phyloP scores from a whole-genome alignment of 345 rosid species.

The Linum trigynum region DNA sequence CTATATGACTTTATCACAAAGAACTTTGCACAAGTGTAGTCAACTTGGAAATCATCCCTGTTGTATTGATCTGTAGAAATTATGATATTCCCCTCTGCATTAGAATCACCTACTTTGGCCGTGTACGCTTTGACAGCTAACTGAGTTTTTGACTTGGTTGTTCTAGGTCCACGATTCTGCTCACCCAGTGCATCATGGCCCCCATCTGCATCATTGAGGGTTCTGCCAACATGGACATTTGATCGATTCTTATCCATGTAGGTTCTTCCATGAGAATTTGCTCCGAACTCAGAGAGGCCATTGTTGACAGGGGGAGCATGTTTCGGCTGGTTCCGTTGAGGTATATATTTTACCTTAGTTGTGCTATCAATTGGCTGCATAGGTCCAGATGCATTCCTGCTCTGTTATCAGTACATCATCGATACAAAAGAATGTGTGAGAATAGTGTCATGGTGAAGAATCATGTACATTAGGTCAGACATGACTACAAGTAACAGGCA shows the following conservation, averaged over 20 bases:
- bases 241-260: conserved; percentile 38
- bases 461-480: not conserved
- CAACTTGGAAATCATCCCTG: conserved; percentile 54
- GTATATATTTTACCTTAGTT: conserved; percentile 35
- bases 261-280: conserved; percentile 28
- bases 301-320: conserved; percentile 25
- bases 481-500: not conserved
- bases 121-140: conserved; percentile 54
- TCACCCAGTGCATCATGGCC: conserved; percentile 31
- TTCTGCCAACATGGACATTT: conserved; percentile 34
- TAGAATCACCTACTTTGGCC: conserved; percentile 42
- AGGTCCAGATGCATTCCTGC: conserved; percentile 41
- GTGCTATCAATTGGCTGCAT: conserved; percentile 31
- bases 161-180: conserved; percentile 63
- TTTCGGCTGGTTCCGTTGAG: conserved; percentile 38
- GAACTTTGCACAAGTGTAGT: conserved; percentile 56
- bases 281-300: conserved; percentile 37
- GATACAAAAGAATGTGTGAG: not conserved
- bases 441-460: not conserved
- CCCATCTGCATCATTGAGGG: conserved; percentile 13
- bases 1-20: conserved; percentile 93
- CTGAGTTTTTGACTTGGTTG: conserved; percentile 45
- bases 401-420: conserved; percentile 25
- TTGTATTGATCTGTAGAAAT: conserved; percentile 59
- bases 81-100: conserved; percentile 54